Evolutionary conservation across 2,329 filamentous ascomycete species (phyloP).

Genomic region (Calonectria pseudoturangicola): DNA sequence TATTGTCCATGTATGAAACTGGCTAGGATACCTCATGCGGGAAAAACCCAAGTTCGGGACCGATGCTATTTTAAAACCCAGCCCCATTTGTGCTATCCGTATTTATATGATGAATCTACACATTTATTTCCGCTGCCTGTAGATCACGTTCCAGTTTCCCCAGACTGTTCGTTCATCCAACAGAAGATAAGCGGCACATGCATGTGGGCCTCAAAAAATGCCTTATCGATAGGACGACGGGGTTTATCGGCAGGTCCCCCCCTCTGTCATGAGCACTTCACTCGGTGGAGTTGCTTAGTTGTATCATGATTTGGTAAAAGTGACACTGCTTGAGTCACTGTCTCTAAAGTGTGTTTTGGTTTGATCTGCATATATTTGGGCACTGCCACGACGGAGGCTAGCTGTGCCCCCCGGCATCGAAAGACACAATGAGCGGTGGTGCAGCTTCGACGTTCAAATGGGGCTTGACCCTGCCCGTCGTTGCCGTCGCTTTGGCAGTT

Average conservation of each 20-base stretch:
- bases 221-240: constrained; percentile 24
- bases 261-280: constrained; percentile 5
- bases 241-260: constrained; percentile 11
- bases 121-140: not conserved
- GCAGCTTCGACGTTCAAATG: constrained; percentile 51
- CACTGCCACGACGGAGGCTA: not conserved
- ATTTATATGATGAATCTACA: not conserved
- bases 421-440: constrained; percentile 40
- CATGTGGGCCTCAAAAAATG: constrained; percentile 5
- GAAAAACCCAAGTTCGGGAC: not conserved
- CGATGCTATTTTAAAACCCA: no score
- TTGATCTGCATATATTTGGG: not conserved
- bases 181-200: not conserved
- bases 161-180: not conserved
- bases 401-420: not conserved
- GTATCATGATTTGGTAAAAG: constrained; percentile 3
- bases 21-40: no score
- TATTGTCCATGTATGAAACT: not conserved
- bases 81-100: no score
- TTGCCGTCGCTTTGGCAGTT: constrained; percentile 59
- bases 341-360: not conserved
- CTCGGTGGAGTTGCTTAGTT: not conserved
- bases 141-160: not conserved
- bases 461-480: constrained; percentile 56
- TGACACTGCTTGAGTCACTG: not conserved